Evolutionary conservation across 2,329 filamentous ascomycete genomes (phyloP), one percentile per base, ranked within the genome.

Genomic region (Trichothecium roseum): DNA sequence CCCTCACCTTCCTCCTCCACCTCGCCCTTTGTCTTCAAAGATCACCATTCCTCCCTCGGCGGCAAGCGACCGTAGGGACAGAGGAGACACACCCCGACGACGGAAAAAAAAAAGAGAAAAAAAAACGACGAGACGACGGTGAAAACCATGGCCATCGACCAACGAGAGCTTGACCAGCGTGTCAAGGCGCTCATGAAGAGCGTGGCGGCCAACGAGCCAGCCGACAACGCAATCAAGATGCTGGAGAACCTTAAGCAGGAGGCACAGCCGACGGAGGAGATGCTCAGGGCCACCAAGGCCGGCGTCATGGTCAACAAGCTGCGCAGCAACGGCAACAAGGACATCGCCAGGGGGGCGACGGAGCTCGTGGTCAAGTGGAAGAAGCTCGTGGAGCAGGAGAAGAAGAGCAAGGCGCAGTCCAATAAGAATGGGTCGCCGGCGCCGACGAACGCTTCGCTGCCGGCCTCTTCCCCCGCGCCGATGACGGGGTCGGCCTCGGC

Each of bases 311-410:
- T 96, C 43, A 89, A 88, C 57, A 89, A 87, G 56, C 74, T 81
- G 34, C 70, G 78, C 36, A 62, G 82, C 41, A 87, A 93, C 57
- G 59, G 78, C 38, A 82, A 93, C 66, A 87, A 84, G 57, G 78
- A 88, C 30, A 81, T 96, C 47, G 78, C 81, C 32, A 74, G 76
- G 35, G 68, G 84, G 30, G 87, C 91, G 4, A 70, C 74, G 40
- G 84, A 88, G 51, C 82, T 96, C 38, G 87, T 98, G 35, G 73
- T 72, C 42, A 93, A 88, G 58, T 94, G 86, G 86, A 84, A 82
- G 64, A 78, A 78, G 50, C 75, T 81, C 28, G 82, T 94, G 34
- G 81, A 84, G 48, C 64, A 65, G 34, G 72, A 74, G 50, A 78
- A 78, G 56, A 60, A 59, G 24, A 68, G 64, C 5, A 63, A 63